These are phyloP conservation scores for Panicum miliaceum DNA, from an alignment of 176 grass and related monocot species.

Conservation along the genomic window DNA sequence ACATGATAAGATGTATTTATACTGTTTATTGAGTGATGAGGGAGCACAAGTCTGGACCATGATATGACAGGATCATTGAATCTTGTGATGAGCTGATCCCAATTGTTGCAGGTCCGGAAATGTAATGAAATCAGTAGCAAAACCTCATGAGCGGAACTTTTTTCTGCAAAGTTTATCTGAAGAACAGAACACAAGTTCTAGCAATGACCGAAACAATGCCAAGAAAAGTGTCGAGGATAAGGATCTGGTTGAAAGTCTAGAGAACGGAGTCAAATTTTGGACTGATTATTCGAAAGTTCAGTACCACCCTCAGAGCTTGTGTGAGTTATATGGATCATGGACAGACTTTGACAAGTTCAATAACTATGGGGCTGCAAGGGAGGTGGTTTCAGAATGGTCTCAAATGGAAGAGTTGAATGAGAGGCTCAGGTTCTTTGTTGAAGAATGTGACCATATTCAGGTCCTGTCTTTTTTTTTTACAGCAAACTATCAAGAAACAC, in stretches of 20 bases:
- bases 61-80: neutral
- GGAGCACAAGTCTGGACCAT: neutral
- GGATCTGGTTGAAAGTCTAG: slow-evolving; percentile 68
- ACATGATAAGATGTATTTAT: slow-evolving; percentile 12
- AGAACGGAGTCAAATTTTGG: slow-evolving; percentile 78
- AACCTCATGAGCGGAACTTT: slow-evolving; percentile 69
- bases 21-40: neutral
- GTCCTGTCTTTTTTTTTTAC: slow-evolving; percentile 45
- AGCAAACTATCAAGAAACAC: slow-evolving; percentile 23
- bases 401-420: slow-evolving; percentile 96
- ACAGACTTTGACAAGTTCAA: slow-evolving; percentile 87
- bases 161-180: slow-evolving; percentile 92
- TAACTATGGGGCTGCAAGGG: slow-evolving; percentile 70
- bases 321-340: slow-evolving; percentile 82
- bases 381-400: slow-evolving; percentile 76
- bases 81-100: slow-evolving; percentile 21
- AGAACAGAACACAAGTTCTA: slow-evolving; percentile 53
- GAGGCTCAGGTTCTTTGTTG: slow-evolving; percentile 85
- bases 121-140: slow-evolving; percentile 64
- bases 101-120: slow-evolving; percentile 70
- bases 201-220: slow-evolving; percentile 23
- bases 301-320: slow-evolving; percentile 88
- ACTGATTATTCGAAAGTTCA: slow-evolving; percentile 95
- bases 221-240: slow-evolving; percentile 63
- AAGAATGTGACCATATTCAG: slow-evolving; percentile 99